A percentile compares a stretch with the other conserved stretches of the same genome.
Evolutionary conservation across 1,284 basidiomycete species (phyloP).

Genomic region (Ceratobasidium sp.): DNA sequence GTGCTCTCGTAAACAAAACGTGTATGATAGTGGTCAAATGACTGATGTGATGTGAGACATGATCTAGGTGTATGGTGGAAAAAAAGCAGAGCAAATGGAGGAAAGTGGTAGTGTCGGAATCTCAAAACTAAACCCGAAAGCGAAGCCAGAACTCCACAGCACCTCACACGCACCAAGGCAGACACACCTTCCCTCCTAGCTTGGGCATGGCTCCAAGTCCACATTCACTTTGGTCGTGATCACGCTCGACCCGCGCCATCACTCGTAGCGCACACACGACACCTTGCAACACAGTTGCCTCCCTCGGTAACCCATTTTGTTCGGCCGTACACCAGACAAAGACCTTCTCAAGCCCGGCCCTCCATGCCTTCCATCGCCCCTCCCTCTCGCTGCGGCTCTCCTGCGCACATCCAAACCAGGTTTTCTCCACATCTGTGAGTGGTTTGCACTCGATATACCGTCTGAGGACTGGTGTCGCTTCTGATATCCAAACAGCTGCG

Average conservation of each 20-base stretch:
- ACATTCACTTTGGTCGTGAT: not conserved
- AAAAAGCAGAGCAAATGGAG: not conserved
- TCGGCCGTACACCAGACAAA: constrained; percentile 25
- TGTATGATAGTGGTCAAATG: constrained; percentile 17
- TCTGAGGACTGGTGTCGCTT: constrained; percentile 19
- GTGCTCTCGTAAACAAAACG: constrained; percentile 3
- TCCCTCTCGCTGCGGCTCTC: constrained; percentile 26
- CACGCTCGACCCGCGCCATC: constrained; percentile 15
- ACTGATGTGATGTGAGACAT: constrained; percentile 9
- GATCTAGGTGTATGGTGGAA: constrained; percentile 19
- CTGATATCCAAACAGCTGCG: constrained; percentile 20
- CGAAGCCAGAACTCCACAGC: not conserved
- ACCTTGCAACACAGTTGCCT: constrained; percentile 24
- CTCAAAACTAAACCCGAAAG: constrained; percentile 2
- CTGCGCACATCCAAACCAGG: constrained; percentile 10
- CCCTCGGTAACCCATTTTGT: constrained; percentile 5
- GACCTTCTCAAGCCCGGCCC: constrained; percentile 4
- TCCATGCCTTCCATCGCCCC: constrained; percentile 12
- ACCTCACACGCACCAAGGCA: constrained; percentile 3
- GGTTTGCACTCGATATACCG: constrained; percentile 12
- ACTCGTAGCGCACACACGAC: constrained; percentile 10
- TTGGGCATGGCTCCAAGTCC: not conserved
- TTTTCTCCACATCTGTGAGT: not conserved
- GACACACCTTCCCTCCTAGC: not conserved
- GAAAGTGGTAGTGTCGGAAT: not conserved